A percentile compares a stretch with the other conserved stretches of the same genome.
These are phyloP conservation scores for Cercophora sp. DNA, from an alignment of 495 filamentous ascomycete genomes.

Conservation along the genomic window DNA sequence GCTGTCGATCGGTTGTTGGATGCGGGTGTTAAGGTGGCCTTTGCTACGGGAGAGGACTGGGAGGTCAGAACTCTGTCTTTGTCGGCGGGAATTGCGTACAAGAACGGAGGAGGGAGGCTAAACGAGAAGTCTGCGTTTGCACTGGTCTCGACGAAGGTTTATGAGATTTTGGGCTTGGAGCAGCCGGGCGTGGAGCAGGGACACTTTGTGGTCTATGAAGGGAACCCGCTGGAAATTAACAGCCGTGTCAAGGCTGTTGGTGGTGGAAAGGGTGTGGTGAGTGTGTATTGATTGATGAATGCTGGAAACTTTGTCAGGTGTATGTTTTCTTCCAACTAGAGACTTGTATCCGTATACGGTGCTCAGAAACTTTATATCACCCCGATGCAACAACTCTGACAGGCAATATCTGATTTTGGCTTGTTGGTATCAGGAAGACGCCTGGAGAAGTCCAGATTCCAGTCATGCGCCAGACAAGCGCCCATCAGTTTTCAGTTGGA, in stretches of 20 bases:
- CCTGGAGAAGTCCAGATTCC: background rate
- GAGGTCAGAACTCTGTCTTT: slow-evolving; percentile 43
- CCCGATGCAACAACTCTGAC: too few species aligned
- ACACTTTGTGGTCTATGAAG: slow-evolving; percentile 45
- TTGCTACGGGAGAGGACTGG: slow-evolving; percentile 49
- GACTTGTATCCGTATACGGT: too few species aligned
- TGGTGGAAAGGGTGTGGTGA: slow-evolving; percentile 30
- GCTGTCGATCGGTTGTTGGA: slow-evolving; percentile 41
- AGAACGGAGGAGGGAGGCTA: slow-evolving; percentile 47
- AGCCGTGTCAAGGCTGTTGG: slow-evolving; percentile 38
- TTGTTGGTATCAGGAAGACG: too few species aligned
- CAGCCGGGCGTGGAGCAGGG: slow-evolving; percentile 21
- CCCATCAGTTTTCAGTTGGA: background rate
- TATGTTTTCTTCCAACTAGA: too few species aligned
- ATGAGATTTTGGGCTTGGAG: slow-evolving; percentile 43
- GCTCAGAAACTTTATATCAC: too few species aligned
- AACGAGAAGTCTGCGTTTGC: slow-evolving; percentile 33
- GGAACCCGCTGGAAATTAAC: slow-evolving; percentile 42
- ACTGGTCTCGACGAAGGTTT: slow-evolving; percentile 46
- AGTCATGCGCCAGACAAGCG: background rate
- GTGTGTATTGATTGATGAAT: too few species aligned
- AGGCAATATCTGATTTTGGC: too few species aligned
- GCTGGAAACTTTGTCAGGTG: too few species aligned
- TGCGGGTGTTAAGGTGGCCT: slow-evolving; percentile 42
- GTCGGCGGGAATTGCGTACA: slow-evolving; percentile 46